Percentiles rank a stretch among this genome's conserved stretches.
phyloP scores from a whole-genome alignment of 1,284 basidiomycete genomes.

The Papiliotrema terrestris region DNA sequence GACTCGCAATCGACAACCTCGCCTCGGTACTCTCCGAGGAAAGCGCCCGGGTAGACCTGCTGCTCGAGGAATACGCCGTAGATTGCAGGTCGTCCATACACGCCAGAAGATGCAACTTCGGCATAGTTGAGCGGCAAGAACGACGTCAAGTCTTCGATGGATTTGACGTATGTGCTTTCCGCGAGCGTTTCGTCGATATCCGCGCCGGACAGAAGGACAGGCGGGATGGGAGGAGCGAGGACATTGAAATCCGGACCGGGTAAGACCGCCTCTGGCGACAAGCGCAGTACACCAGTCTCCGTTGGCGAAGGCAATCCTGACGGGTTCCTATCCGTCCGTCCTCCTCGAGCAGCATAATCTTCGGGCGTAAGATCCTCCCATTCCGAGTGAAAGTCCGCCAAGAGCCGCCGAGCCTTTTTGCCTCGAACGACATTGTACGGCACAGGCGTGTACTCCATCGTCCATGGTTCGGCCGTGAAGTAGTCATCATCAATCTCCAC shows the following conservation, averaged over 20 bases:
- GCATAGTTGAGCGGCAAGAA: slow-evolving; percentile 41
- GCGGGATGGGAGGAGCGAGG: slow-evolving; percentile 46
- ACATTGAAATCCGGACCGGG: slow-evolving; percentile 51
- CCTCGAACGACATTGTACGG: slow-evolving; percentile 41
- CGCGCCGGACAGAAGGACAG: slow-evolving; percentile 35
- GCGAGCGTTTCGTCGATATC: slow-evolving; percentile 26
- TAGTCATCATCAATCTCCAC: slow-evolving; percentile 38
- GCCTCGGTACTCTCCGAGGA: slow-evolving; percentile 45
- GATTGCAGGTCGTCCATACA: slow-evolving; percentile 40
- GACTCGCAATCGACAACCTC: slow-evolving; percentile 40
- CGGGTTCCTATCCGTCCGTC: slow-evolving; percentile 23
- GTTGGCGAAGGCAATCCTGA: slow-evolving; percentile 45
- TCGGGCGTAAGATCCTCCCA: slow-evolving; percentile 40
- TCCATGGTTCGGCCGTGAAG: slow-evolving; percentile 40
- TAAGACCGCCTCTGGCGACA: slow-evolving; percentile 32
- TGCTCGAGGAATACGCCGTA: slow-evolving; percentile 44
- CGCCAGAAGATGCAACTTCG: slow-evolving; percentile 23
- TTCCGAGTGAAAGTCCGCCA: slow-evolving; percentile 36
- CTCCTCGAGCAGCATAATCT: slow-evolving; percentile 5
- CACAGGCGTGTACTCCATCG: slow-evolving; percentile 46
- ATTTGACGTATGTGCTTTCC: slow-evolving; percentile 21
- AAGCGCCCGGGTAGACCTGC: slow-evolving; percentile 23
- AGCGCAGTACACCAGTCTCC: slow-evolving; percentile 33
- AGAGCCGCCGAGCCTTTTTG: slow-evolving; percentile 21
- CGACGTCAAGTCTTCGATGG: slow-evolving; percentile 31